Evolutionary conservation across 2,329 filamentous ascomycete species (phyloP).

Genomic region (Aspergillus sp.): DNA sequence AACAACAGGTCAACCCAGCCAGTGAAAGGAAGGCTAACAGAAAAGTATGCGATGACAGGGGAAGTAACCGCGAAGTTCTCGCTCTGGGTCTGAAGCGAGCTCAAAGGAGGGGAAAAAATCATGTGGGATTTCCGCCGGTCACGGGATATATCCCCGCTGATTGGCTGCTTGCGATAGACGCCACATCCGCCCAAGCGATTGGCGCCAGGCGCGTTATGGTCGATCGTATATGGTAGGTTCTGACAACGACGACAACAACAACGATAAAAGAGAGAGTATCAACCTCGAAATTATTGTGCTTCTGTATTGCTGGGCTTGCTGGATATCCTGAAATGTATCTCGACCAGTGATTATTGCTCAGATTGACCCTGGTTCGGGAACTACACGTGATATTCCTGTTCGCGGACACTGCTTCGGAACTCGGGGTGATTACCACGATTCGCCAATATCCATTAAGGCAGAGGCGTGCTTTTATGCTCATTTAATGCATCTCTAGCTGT

Average conservation of each 20-base stretch:
- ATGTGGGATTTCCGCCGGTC: slow-evolving; percentile 12
- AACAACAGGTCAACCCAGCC: slow-evolving; percentile 5
- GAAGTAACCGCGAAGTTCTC: slow-evolving; percentile 9
- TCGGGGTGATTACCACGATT: too few species aligned
- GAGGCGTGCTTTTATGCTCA: background rate
- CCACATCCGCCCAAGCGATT: slow-evolving; percentile 22
- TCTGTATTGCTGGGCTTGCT: background rate
- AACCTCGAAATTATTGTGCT: background rate
- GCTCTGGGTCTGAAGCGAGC: slow-evolving; percentile 8
- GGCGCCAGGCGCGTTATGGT: slow-evolving; percentile 7
- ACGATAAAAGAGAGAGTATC: background rate
- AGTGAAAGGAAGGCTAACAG: background rate
- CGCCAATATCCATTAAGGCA: background rate
- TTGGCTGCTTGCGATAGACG: slow-evolving; percentile 19
- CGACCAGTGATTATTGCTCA: background rate
- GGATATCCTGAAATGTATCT: background rate
- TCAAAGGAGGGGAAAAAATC: slow-evolving; percentile 19
- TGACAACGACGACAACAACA: background rate
- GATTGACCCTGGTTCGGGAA: background rate
- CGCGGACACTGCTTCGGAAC: background rate
- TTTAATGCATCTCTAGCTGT: background rate
- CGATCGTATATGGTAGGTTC: background rate
- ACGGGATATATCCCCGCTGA: slow-evolving; percentile 5
- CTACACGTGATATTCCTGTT: background rate
- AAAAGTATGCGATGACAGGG: slow-evolving; percentile 4